Evolutionary conservation across 192 early-diverging fungal genomes (phyloP), one percentile per base, ranked within the genome.

Genomic region (Podila horticola): DNA sequence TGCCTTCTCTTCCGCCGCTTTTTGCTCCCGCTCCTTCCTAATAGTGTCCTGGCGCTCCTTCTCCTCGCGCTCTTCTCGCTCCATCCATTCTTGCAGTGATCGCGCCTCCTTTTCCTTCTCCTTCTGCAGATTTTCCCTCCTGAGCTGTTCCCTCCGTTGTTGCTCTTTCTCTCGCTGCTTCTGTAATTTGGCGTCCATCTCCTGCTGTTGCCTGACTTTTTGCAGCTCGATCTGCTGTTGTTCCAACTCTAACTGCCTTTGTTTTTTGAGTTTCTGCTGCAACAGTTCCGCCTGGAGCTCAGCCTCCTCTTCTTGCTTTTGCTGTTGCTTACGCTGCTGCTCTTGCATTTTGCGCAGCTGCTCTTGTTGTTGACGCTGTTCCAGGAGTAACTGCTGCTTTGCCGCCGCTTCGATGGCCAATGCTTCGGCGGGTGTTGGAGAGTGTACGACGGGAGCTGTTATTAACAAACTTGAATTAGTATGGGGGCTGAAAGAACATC

Each of bases 361-460:
- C 19, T 66, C 76, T 33, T 81, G 75, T 1, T 59, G 74, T 15
- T 83, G 82, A 8, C 82, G 69, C 57, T 76, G 74, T 30, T 83
- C 82, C 62, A 48, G 12, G 4, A 67, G 63, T 69, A 66, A 71
- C 45, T 73, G 84, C 69, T 82, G 74, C 20, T 66, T 79, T 5
- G 67, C 71, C 1, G 75, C 83, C 6, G 75, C 72, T 19, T 77
- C 75, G 24, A 77, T 59, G 7, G 83, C 75, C 10, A 76, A 52
- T 24, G 75, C 75, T 38, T 84, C 83, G 29, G 83, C 75, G 12
- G 83, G 83, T 15, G 75, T 84, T 2, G 83, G 75, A 36, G 74
- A 61, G 61, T 84, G 58, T 67, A 60, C 29, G 5, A 58, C 49
- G 28, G 67, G 58, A n/a, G 60, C 63, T 55, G 26, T 30, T 11